These are phyloP conservation scores for Candida nanaspora DNA, from an alignment of 805 yeast genomes.

Conservation along the genomic window DNA sequence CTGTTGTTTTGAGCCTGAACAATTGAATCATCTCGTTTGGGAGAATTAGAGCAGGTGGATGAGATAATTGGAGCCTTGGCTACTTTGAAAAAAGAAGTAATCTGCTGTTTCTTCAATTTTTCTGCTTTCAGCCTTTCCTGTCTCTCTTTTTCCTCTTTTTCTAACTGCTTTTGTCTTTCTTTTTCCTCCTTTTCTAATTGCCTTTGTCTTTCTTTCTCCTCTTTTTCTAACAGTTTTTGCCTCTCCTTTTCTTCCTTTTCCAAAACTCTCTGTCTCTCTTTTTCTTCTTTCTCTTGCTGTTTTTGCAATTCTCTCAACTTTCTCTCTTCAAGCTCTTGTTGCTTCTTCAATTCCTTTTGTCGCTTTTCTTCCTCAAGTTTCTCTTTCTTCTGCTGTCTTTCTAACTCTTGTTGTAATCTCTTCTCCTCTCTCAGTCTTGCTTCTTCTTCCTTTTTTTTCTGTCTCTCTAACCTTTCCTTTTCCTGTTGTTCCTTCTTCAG, in stretches of 20 bases:
- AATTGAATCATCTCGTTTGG: neutral
- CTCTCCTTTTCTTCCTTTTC: constrained; percentile 10
- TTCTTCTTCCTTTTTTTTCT: constrained; percentile 19
- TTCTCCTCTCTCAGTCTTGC: constrained; percentile 10
- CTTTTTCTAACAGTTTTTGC: constrained; percentile 3
- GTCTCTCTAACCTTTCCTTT: constrained; percentile 16
- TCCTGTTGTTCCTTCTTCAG: constrained; percentile 19
- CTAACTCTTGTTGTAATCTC: constrained; percentile 13
- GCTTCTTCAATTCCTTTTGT: constrained; percentile 20
- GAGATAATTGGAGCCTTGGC: neutral
- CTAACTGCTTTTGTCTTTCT: constrained; percentile 7
- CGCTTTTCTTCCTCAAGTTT: constrained; percentile 18
- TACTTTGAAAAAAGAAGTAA: constrained; percentile 23
- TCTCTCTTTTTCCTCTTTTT: constrained; percentile 4
- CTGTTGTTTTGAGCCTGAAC: neutral
- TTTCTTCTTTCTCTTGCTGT: constrained; percentile 21
- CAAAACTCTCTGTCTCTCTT: constrained; percentile 13
- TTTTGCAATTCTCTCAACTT: constrained; percentile 29
- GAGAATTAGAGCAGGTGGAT: neutral
- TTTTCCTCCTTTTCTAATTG: constrained; percentile 14
- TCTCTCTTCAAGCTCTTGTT: constrained; percentile 26
- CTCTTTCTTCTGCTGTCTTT: constrained; percentile 16
- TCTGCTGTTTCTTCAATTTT: constrained; percentile 20
- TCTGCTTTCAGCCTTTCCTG: constrained; percentile 16
- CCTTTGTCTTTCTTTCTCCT: constrained; percentile 8